Conservation (phyloP, 768 basidiomycete species). For the Albatrellus ellisii region DNA sequence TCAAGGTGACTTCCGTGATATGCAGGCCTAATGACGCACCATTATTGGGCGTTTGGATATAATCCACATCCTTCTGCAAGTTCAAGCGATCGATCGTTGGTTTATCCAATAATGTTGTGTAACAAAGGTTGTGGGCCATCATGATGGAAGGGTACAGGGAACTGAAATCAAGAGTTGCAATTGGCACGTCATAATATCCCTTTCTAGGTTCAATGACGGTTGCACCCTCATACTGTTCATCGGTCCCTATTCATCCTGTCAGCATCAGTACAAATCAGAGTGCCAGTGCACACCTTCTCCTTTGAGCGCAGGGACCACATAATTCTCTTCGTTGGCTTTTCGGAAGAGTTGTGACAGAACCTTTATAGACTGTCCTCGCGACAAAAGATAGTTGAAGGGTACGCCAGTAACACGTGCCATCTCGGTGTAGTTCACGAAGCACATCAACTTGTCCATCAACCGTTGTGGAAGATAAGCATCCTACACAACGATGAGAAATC, state of each 20-base stretch:
- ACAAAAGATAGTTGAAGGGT: slow-evolving; percentile 90
- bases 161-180: slow-evolving; percentile 97
- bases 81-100: slow-evolving; percentile 60
- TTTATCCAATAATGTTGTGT: slow-evolving; percentile 89
- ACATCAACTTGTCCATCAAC: slow-evolving; percentile 96
- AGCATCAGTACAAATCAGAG: background rate
- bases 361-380: slow-evolving; percentile 97
- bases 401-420: slow-evolving; percentile 99
- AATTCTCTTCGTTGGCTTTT: slow-evolving; percentile 84
- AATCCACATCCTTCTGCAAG: slow-evolving; percentile 78
- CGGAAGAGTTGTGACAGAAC: slow-evolving; percentile 93
- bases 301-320: slow-evolving; percentile 77
- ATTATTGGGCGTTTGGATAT: slow-evolving; percentile 90
- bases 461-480: slow-evolving; percentile 98
- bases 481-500: slow-evolving; percentile 26
- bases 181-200: slow-evolving; percentile 93
- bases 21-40: slow-evolving; percentile 33
- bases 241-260: slow-evolving; percentile 40
- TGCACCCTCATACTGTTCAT: slow-evolving; percentile 98
- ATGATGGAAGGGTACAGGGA: slow-evolving; percentile 99
- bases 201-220: slow-evolving; percentile 96
- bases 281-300: slow-evolving; percentile 49
- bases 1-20: slow-evolving; percentile 1
- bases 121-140: slow-evolving; percentile 99
- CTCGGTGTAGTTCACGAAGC: slow-evolving; percentile 95